Evolutionary conservation across 257 asterid genomes (phyloP).

Genomic region (Plantago ovata): DNA sequence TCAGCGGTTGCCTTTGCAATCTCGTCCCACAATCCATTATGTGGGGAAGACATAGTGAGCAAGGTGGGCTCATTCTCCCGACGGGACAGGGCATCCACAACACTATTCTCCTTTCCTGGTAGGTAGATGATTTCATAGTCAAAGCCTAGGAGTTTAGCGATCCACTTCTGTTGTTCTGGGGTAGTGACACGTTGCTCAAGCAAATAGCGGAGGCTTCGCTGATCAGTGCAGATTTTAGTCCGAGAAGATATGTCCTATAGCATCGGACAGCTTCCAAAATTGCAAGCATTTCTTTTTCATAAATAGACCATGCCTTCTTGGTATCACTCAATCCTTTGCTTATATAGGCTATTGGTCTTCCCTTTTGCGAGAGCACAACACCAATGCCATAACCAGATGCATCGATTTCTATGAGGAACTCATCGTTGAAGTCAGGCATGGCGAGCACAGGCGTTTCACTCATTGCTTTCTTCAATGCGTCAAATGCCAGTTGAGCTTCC

Average conservation of each 20-base stretch:
- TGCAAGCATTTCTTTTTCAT: constrained; percentile 7
- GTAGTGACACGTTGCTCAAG: not conserved
- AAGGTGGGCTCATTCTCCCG: not conserved
- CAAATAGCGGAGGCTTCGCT: not conserved
- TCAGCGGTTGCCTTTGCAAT: not conserved
- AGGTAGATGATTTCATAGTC: not conserved
- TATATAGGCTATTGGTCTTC: not conserved
- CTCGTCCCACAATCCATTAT: not conserved
- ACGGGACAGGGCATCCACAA: not conserved
- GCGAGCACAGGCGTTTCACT: not conserved
- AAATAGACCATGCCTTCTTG: not conserved
- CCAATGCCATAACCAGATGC: not conserved
- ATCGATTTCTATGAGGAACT: constrained; percentile 11
- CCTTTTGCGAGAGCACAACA: not conserved
- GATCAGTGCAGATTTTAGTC: not conserved
- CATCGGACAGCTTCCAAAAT: not conserved
- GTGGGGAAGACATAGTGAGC: not conserved
- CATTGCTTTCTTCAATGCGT: not conserved
- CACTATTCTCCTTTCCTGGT: not conserved
- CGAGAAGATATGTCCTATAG: not conserved
- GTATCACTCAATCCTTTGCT: not conserved
- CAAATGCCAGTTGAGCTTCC: not conserved
- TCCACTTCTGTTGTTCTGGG: not conserved
- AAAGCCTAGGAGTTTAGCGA: not conserved
- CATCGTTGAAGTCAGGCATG: not conserved